Evolutionary conservation across 176 grass and related monocot genomes (phyloP).

Genomic region (Paspalum notatum): DNA sequence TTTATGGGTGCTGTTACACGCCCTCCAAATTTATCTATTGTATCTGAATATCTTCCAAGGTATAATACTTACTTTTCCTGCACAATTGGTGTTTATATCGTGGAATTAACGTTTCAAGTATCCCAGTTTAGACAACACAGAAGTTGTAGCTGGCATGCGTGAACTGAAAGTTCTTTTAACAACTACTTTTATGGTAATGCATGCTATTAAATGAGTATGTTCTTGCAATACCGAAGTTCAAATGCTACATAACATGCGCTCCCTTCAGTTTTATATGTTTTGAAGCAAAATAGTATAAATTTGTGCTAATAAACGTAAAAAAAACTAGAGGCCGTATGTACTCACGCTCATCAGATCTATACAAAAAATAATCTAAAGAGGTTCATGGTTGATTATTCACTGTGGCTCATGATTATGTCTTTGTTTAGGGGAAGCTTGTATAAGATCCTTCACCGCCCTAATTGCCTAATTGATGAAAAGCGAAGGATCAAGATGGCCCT

Average conservation of each 20-base stretch:
- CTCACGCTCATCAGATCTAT: neutral
- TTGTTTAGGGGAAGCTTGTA: conserved; percentile 95
- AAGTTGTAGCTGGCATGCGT: conserved; percentile 19
- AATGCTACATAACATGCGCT: conserved; percentile 4
- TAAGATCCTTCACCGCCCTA: conserved; percentile 94
- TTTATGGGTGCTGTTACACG: conserved; percentile 99
- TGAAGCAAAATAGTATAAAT: too few relatives aligned
- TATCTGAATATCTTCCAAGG: conserved; percentile 98
- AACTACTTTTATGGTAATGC: neutral
- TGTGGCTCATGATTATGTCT: conserved; percentile 31
- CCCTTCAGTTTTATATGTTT: too few relatives aligned
- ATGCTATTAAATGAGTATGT: neutral
- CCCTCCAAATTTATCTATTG: conserved; percentile 92
- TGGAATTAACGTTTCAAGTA: conserved; percentile 18
- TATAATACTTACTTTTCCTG: conserved; percentile 37
- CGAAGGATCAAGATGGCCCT: conserved; percentile 96
- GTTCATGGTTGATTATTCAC: conserved; percentile 29
- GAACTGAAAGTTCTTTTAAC: conserved; percentile 12
- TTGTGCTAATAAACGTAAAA: too few relatives aligned
- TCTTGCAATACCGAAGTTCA: conserved; percentile 32
- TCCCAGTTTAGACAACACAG: neutral
- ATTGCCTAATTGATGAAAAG: conserved; percentile 98
- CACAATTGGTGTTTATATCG: conserved; percentile 15
- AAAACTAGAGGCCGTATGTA: neutral
- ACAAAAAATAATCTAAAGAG: neutral